phyloP scores from a whole-genome alignment of 345 rosid genomes.

The Abelmoschus esculentus region DNA sequence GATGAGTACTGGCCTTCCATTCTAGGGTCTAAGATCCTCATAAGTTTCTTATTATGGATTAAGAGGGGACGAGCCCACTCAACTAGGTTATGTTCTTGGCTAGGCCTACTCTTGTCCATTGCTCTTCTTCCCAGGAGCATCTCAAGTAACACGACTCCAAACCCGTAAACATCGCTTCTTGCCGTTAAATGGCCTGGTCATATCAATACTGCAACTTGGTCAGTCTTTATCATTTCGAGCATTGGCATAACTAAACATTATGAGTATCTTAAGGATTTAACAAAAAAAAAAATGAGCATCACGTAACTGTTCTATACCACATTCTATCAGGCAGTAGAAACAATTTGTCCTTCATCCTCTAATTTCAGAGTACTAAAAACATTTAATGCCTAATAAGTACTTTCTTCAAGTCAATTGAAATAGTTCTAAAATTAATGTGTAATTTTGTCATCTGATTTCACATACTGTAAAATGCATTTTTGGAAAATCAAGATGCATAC shows the following conservation, averaged over 20 bases:
- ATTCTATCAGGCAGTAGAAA: background rate
- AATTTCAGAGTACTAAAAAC: background rate
- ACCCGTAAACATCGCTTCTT: slow-evolving; percentile 93
- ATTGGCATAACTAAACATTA: background rate
- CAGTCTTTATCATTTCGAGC: background rate
- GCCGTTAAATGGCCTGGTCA: slow-evolving; percentile 89
- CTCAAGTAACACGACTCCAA: slow-evolving; percentile 93
- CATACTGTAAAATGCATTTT: background rate
- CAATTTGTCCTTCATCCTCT: background rate
- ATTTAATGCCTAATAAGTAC: background rate
- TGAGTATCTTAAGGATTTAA: background rate
- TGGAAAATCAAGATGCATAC: background rate
- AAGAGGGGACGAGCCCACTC: slow-evolving; percentile 95
- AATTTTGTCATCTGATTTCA: background rate
- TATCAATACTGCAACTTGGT: slow-evolving; percentile 10
- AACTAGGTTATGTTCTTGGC: slow-evolving; percentile 89
- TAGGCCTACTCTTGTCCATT: slow-evolving; percentile 90
- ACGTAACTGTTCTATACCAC: background rate
- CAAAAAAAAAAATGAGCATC: background rate
- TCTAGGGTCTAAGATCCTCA: slow-evolving; percentile 85
- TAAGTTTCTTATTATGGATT: slow-evolving; percentile 77
- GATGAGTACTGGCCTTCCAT: slow-evolving; percentile 80
- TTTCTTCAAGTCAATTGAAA: background rate
- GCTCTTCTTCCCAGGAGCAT: slow-evolving; percentile 95
- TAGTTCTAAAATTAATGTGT: background rate